These are phyloP conservation scores for Zizania latifolia DNA, from an alignment of 176 grass and related monocot genomes.

Conservation along the genomic window DNA sequence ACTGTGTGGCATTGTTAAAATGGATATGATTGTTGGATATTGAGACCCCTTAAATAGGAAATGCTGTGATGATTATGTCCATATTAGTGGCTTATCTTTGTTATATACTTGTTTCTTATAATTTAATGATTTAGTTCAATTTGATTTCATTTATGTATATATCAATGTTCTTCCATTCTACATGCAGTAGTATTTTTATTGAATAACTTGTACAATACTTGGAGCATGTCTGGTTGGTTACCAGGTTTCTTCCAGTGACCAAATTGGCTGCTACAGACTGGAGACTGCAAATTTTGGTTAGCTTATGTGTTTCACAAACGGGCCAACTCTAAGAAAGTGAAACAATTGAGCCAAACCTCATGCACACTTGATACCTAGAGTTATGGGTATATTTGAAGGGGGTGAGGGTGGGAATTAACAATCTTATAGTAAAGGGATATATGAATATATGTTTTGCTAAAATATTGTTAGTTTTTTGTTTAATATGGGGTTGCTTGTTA, in stretches of 20 bases:
- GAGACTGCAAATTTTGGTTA: neutral
- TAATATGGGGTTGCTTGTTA: neutral
- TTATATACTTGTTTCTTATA: neutral
- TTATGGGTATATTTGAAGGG: neutral
- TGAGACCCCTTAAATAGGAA: neutral
- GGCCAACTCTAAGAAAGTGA: neutral
- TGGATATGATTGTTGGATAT: neutral
- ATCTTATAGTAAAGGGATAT: neutral
- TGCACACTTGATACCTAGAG: neutral
- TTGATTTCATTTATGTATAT: neutral
- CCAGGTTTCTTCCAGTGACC: neutral
- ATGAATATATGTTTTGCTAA: neutral
- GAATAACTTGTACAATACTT: neutral
- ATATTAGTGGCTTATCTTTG: neutral
- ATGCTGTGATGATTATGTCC: neutral
- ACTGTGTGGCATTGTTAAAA: neutral
- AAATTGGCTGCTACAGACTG: neutral
- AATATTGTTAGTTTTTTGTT: neutral
- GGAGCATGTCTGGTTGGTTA: neutral
- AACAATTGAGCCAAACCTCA: neutral
- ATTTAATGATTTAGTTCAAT: neutral
- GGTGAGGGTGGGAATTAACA: too few species aligned
- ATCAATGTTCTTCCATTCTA: neutral
- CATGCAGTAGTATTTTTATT: neutral
- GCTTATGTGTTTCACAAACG: neutral